phyloP scores from a whole-genome alignment of 371 early-diverging fungal species.

The Rhizopus arrhizus region DNA sequence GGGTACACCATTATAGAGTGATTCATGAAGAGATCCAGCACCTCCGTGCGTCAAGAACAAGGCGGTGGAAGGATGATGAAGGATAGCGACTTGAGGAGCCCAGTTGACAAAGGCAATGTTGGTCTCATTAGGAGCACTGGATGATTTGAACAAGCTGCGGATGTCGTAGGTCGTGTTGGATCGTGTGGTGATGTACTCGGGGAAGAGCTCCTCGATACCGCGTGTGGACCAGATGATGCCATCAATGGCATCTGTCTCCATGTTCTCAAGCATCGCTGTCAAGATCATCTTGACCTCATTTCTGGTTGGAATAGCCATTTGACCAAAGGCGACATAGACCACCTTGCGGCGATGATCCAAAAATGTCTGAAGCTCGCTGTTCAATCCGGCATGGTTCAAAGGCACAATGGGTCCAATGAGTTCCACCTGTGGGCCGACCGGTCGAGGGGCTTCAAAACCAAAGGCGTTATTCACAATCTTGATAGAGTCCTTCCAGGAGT shows the following conservation, averaged over 20 bases:
- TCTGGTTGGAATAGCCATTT: slow-evolving; percentile 21
- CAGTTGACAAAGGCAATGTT: slow-evolving; percentile 22
- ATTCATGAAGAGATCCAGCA: slow-evolving; percentile 37
- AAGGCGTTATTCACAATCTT: slow-evolving; percentile 31
- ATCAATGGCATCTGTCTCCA: slow-evolving; percentile 30
- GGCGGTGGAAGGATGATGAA: slow-evolving; percentile 32
- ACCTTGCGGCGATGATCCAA: slow-evolving; percentile 27
- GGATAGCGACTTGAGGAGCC: slow-evolving; percentile 47
- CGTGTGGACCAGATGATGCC: slow-evolving; percentile 38
- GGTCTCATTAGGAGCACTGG: not conserved
- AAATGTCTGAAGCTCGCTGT: slow-evolving; percentile 15
- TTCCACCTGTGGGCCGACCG: slow-evolving; percentile 36
- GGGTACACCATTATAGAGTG: slow-evolving; percentile 32
- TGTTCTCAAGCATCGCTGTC: slow-evolving; percentile 20
- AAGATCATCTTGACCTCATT: slow-evolving; percentile 23
- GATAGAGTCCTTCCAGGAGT: slow-evolving; percentile 12
- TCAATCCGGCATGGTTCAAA: slow-evolving; percentile 22
- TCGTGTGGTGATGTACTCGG: slow-evolving; percentile 9
- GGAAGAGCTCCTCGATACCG: slow-evolving; percentile 11
- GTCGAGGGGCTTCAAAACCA: slow-evolving; percentile 31
- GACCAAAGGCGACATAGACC: slow-evolving; percentile 47
- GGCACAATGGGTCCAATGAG: slow-evolving; percentile 40
- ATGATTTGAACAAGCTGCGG: not conserved
- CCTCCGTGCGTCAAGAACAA: slow-evolving; percentile 49
- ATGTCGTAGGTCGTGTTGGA: slow-evolving; percentile 11